Percentiles rank a stretch among this genome's conserved stretches.
Conservation (phyloP, 106 monocot species). For the Alisma plantagoaquatica region DNA sequence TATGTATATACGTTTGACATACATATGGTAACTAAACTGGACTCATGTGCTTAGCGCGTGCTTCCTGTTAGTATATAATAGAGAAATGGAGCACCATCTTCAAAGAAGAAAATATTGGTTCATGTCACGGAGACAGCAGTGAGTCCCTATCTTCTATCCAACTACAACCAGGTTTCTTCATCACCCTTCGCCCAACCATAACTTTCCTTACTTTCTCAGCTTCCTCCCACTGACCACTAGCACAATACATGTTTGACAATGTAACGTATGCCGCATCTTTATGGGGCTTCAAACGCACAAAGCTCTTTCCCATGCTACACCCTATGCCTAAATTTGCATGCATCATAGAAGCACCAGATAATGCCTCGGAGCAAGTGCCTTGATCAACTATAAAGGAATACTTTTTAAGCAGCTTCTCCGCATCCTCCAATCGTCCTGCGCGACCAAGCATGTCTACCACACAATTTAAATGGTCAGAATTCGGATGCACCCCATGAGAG, state of each 20-base stretch:
- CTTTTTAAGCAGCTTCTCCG: slow-evolving; percentile 10
- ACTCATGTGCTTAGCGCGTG: too few species aligned
- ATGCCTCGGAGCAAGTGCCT: slow-evolving; percentile 11
- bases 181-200: slow-evolving; percentile 46
- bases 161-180: slow-evolving; percentile 64
- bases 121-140: too few species aligned
- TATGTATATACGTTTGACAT: too few species aligned
- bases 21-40: too few species aligned
- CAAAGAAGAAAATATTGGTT: slow-evolving; percentile 44
- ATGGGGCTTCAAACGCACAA: slow-evolving; percentile 26
- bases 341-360: slow-evolving; percentile 29
- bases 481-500: slow-evolving; percentile 24
- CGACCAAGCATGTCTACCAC: slow-evolving; percentile 49
- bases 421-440: slow-evolving; percentile 32
- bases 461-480: slow-evolving; percentile 38
- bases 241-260: slow-evolving; percentile 66
- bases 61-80: too few species aligned
- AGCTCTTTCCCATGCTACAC: slow-evolving; percentile 22
- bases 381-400: background rate
- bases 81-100: slow-evolving; percentile 19
- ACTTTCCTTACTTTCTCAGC: slow-evolving; percentile 55
- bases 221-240: slow-evolving; percentile 43
- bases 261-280: slow-evolving; percentile 61
- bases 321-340: slow-evolving; percentile 17
- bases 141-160: slow-evolving; percentile 54